Evolutionary conservation across 345 rosid species (phyloP).

Genomic region (Carallia pectinifolia): DNA sequence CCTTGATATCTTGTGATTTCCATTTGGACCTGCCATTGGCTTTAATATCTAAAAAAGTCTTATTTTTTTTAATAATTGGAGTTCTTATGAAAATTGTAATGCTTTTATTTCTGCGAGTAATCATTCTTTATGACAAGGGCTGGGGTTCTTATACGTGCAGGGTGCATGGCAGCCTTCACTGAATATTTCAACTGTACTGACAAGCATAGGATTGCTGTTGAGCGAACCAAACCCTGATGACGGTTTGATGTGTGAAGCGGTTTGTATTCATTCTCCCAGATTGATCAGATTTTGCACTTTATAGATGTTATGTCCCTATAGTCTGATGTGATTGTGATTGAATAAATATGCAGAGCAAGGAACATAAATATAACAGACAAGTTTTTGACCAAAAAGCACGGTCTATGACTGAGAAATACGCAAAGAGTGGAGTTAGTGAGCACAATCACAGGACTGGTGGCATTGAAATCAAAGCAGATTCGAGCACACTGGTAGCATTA

Average conservation of each 20-base stretch:
- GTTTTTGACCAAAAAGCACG: conserved; percentile 66
- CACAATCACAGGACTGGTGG: conserved; percentile 26
- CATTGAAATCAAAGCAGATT: conserved; percentile 23
- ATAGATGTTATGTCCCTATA: background rate
- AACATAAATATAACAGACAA: conserved; percentile 75
- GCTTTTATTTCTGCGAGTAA: background rate
- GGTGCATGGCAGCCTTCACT: conserved; percentile 92
- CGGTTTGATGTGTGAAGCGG: conserved; percentile 79
- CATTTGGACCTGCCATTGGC: no score
- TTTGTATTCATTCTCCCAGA: conserved; percentile 37
- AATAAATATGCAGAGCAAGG: conserved; percentile 58
- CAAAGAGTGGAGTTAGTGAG: conserved; percentile 41
- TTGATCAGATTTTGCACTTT: background rate
- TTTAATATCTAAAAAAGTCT: no score
- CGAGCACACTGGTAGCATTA: conserved; percentile 19
- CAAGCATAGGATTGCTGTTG: conserved; percentile 63
- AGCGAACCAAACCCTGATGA: conserved; percentile 87
- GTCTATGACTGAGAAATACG: conserved; percentile 66
- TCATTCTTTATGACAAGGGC: conserved; percentile 14
- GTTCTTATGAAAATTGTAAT: background rate
- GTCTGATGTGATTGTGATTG: conserved; percentile 18
- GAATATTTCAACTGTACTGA: conserved; percentile 75
- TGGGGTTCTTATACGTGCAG: conserved; percentile 32
- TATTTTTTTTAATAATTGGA: background rate
- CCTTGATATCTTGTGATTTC: no score